A percentile compares a stretch with the other conserved stretches of the same genome.
phyloP scores from a whole-genome alignment of 108 stramenopile species.

The Cyclotella sp. region DNA sequence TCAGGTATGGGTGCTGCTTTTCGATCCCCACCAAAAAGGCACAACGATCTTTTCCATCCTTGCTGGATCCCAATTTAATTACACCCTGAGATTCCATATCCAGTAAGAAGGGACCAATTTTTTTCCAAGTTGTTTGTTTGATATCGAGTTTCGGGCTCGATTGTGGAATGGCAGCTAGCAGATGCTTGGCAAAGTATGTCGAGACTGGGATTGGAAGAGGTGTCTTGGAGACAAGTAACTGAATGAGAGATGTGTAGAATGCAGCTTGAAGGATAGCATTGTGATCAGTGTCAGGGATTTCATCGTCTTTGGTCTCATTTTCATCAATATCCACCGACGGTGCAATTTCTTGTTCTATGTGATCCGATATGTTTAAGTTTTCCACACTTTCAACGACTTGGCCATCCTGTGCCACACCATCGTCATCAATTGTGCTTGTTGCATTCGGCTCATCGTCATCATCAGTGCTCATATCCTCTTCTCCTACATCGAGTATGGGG shows the following conservation, averaged over 20 bases:
- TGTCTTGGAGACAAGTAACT: slow-evolving; percentile 51
- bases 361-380: slow-evolving; percentile 14
- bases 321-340: neutral
- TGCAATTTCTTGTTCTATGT: neutral
- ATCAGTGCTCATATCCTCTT: slow-evolving; percentile 24
- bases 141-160: slow-evolving; percentile 61
- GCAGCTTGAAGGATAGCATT: slow-evolving; percentile 56
- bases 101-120: slow-evolving; percentile 75
- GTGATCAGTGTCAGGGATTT: slow-evolving; percentile 42
- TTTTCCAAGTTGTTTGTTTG: slow-evolving; percentile 77
- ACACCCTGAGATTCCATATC: slow-evolving; percentile 65
- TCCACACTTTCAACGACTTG: slow-evolving; percentile 3
- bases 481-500: slow-evolving; percentile 33
- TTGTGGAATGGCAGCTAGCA: slow-evolving; percentile 53
- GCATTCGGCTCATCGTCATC: slow-evolving; percentile 12
- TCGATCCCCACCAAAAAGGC: slow-evolving; percentile 59
- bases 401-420: neutral
- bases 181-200: slow-evolving; percentile 75
- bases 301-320: slow-evolving; percentile 13
- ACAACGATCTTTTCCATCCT: slow-evolving; percentile 62
- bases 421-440: neutral
- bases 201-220: slow-evolving; percentile 73
- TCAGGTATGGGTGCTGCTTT: slow-evolving; percentile 57
- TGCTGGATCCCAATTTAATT: slow-evolving; percentile 61
- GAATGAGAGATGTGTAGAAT: slow-evolving; percentile 46